Evolutionary conservation across 139 green algal species (phyloP).

Genomic region (Tetradesmus lagerheimii): DNA sequence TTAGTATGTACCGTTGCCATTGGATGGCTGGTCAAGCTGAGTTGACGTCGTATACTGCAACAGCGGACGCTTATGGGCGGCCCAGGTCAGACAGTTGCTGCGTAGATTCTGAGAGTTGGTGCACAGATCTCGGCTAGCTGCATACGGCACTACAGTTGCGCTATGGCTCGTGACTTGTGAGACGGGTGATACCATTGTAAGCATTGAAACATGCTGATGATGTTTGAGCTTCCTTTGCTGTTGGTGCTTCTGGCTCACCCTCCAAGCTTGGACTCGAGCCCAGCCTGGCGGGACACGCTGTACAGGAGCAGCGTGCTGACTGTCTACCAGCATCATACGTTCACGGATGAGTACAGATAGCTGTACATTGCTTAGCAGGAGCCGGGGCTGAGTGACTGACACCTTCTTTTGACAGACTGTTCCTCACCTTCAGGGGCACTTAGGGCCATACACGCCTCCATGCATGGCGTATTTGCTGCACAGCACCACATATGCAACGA

Average conservation of each 20-base stretch:
- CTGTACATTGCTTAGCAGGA: neutral
- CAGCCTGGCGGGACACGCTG: neutral
- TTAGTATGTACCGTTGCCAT: no score
- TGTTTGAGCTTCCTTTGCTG: no score
- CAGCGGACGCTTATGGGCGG: no score
- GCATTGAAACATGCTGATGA: no score
- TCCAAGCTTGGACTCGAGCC: no score
- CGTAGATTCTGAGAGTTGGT: neutral
- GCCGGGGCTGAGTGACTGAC: neutral
- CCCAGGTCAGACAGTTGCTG: neutral
- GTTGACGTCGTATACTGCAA: no score
- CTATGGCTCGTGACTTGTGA: neutral
- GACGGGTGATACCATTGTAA: no score
- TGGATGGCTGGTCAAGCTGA: neutral
- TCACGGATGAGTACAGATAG: no score
- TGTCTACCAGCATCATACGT: neutral
- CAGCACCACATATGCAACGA: neutral
- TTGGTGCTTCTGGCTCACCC: neutral
- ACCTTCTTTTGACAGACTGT: constrained; percentile 6
- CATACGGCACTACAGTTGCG: neutral
- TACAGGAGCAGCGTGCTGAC: neutral
- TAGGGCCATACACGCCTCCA: neutral
- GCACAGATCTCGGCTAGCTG: neutral
- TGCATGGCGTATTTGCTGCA: neutral
- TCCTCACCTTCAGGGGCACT: neutral